phyloP scores from a whole-genome alignment of 257 asterid species.

The Petunia axillaris region DNA sequence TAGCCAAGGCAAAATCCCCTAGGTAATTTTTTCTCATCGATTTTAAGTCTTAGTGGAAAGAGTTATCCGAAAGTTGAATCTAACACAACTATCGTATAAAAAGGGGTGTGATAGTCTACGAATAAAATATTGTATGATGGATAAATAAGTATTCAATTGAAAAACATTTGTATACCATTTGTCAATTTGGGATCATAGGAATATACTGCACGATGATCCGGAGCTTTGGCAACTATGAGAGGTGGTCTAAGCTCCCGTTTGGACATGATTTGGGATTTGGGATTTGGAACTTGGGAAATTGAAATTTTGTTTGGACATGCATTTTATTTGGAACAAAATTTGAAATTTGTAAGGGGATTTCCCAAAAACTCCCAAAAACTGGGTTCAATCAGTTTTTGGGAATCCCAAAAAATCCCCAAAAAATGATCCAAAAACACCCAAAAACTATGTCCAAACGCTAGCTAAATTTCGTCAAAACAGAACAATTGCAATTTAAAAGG shows the following conservation, averaged over 20 bases:
- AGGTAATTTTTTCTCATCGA: background rate
- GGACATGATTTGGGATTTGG: too few relatives aligned
- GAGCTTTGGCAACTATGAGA: background rate
- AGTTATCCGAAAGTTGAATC: background rate
- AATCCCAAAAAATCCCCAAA: too few relatives aligned
- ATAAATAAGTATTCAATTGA: background rate
- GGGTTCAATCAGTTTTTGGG: too few relatives aligned
- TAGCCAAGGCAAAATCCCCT: background rate
- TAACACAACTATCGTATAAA: too few relatives aligned
- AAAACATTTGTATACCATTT: background rate
- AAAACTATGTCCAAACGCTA: background rate
- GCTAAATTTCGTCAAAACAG: slow-evolving; percentile 5
- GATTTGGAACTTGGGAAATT: too few relatives aligned
- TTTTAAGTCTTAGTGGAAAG: background rate
- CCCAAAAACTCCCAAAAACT: too few relatives aligned
- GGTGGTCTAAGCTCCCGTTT: background rate
- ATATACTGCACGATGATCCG: background rate
- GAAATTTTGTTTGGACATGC: too few relatives aligned
- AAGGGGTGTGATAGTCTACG: too few relatives aligned
- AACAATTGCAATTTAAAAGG: background rate
- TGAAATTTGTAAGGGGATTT: too few relatives aligned
- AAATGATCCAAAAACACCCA: too few relatives aligned
- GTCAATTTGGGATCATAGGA: background rate
- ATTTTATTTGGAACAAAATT: too few relatives aligned
- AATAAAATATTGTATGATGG: background rate